Base-by-base conservation (phyloP, 495 filamentous ascomycete species). In the Sphaerosporella brunnea region DNA sequence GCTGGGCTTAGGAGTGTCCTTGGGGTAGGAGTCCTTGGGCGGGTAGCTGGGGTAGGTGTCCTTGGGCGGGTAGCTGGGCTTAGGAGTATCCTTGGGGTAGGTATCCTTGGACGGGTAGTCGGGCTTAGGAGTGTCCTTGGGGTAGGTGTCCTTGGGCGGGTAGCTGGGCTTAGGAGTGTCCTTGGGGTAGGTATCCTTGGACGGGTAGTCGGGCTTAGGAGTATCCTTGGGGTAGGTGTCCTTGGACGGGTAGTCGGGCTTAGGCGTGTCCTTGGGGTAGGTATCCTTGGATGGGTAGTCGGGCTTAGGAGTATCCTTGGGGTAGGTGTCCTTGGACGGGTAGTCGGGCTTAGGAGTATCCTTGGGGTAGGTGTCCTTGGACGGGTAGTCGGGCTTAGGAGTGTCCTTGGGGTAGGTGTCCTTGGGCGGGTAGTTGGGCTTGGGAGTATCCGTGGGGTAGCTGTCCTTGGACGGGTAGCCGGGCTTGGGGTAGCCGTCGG, bases 401-500 rank as follows among this genome's bases (percentile, higher is more conserved):
- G 10, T 26, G 40, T 43, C 21, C 21, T 43, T 26, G 24, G 20
- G 13, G 24, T 18, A 13, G 20, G 21, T 25, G 40, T 13, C 40
- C 37, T 40, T 40, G 37, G 37, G 2, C 9, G 37, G 37, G 40
- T 43, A 43, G 13, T 24, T 43, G 21, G 24, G 13, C 40, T 43
- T 24, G 40, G 40, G 40, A 19, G 36, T 11, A 38, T 42, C 8
- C 20, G 20, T 7, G 28, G 25, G 18, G 44, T 47, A 4, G 44
- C 26, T 2, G 16, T 40, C 8, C 18, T 41, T 26, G 34, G 26
- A 11, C 21, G 24, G 18, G 19, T 49, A 15, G 36, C 3, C 47
- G 37, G 21, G 16, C 11, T 10, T 23, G 32, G 4, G 13, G 28
- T 36, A 36, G 18, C 18, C 18, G 37, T 11, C 37, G 15, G 15